These are phyloP conservation scores for Coemansia sp. DNA, from an alignment of 192 early-diverging fungal species.

Conservation along the genomic window DNA sequence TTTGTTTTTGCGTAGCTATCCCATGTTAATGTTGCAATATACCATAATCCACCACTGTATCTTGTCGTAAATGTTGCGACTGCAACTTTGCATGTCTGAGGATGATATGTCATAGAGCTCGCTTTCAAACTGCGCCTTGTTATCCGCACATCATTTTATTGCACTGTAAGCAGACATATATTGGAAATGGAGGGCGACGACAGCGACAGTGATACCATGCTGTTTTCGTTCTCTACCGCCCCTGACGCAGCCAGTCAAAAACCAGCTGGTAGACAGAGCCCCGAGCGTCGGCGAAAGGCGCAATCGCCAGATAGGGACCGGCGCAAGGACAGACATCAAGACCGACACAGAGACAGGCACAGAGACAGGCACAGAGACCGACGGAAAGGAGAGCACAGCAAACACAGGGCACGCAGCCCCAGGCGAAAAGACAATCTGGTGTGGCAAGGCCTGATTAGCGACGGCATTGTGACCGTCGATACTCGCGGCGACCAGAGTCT, in stretches of 20 bases:
- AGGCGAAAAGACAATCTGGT: not conserved
- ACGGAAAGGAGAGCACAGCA: not conserved
- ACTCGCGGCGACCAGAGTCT: conserved; percentile 14
- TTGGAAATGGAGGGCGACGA: not conserved
- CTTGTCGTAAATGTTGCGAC: too few species aligned
- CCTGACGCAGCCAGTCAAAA: not conserved
- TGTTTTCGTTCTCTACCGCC: conserved; percentile 29
- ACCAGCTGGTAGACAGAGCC: not conserved
- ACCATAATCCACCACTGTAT: too few species aligned
- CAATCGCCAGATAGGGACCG: conserved; percentile 1
- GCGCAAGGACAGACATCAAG: not conserved
- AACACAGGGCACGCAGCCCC: not conserved
- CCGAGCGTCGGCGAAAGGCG: not conserved
- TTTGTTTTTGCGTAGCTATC: too few species aligned
- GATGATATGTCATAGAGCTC: too few species aligned
- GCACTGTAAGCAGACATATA: not conserved
- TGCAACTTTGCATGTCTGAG: too few species aligned
- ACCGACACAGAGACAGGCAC: not conserved
- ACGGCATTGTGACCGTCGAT: conserved; percentile 10
- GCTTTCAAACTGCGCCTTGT: too few species aligned
- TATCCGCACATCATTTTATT: not conserved
- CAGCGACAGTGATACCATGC: conserved; percentile 17
- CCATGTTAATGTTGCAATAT: too few species aligned
- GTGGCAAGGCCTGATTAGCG: conserved; percentile 7
- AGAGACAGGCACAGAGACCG: not conserved